A percentile compares a stretch with the other conserved stretches of the same genome.
phyloP scores from a whole-genome alignment of 2,329 filamentous ascomycete genomes.

The Sordariomycetes sp. region DNA sequence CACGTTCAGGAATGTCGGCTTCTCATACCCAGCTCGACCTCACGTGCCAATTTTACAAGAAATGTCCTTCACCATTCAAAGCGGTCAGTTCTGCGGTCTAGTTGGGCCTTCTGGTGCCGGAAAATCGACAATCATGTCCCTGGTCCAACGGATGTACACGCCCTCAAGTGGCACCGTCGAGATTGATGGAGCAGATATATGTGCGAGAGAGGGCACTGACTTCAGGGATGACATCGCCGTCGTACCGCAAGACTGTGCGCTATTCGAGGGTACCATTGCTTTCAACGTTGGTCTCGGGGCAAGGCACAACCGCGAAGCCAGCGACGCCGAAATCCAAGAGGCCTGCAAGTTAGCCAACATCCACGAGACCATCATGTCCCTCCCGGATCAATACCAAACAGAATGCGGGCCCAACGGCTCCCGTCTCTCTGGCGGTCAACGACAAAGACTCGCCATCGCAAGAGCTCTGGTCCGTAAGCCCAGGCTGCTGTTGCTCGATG shows the following conservation, averaged over 20 bases:
- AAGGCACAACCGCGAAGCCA: conserved; percentile 43
- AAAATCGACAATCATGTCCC: conserved; percentile 56
- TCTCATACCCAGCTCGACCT: conserved; percentile 57
- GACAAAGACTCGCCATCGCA: conserved; percentile 70
- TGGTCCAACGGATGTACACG: conserved; percentile 41
- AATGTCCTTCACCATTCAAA: conserved; percentile 45
- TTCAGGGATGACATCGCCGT: conserved; percentile 46
- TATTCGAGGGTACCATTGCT: conserved; percentile 46
- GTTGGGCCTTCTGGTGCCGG: conserved; percentile 59
- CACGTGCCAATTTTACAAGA: conserved; percentile 46
- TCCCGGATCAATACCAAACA: conserved; percentile 59
- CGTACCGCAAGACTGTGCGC: conserved; percentile 48
- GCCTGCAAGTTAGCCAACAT: conserved; percentile 62
- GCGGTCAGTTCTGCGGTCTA: conserved; percentile 53
- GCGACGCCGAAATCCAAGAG: conserved; percentile 52
- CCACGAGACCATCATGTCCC: conserved; percentile 53
- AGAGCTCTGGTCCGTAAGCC: conserved; percentile 65
- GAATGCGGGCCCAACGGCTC: conserved; percentile 64
- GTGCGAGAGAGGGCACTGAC: conserved; percentile 25
- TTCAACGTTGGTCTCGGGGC: conserved; percentile 50
- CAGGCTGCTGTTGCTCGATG: conserved; percentile 67
- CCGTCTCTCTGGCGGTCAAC: conserved; percentile 68
- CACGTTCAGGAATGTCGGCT: conserved; percentile 49
- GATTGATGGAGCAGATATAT: conserved; percentile 37
- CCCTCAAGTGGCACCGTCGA: conserved; percentile 29